Base-by-base conservation (phyloP, 352 stramenopile species). In the Halophytophthora polymorphica region DNA sequence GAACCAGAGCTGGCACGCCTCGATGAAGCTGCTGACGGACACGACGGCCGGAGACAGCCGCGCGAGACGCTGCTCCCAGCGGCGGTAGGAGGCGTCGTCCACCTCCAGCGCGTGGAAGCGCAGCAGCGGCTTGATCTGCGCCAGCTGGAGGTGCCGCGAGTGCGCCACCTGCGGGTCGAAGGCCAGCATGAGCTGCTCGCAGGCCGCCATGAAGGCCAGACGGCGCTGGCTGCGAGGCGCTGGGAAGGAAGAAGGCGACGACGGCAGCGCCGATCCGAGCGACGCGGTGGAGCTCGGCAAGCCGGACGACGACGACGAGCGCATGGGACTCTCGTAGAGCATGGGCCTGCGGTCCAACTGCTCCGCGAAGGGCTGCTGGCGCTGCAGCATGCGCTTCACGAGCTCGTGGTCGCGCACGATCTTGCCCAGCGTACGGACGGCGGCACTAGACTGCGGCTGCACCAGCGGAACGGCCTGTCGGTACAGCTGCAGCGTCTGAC, bases 1-100 rank as follows among this genome's bases (percentile, higher is more conserved):
- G 44, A 88, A 86, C 75, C 75, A 88, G 25, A 71, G 59, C 13
- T 48, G 58, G 41, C 77, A 80, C 2, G 61, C 76, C 39, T 83
- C 64, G 21, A 77, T 69, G 19, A 77, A 57, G 3, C 82, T 44
- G 12, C 69, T 72, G 22, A 87, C 52, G 2, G 63, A 66, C 7
- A 63, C 41, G 0, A 55, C 56, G 14, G 44, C 34, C 28, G 33
- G 21, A 39, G 28, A 45, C 42, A 34, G 35, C 8, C 46, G 38
- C 0, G 71, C 45, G 3, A 89, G 22, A 1, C 57, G 63, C 34
- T 91, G 81, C 40, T 91, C 73, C 73, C 75, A 87, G 45, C 64
- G 72, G 21, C 73, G 69, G 58, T 74, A 88, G 10, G 52, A 47
- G 14, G 65, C 52, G 10, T 71, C 58, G 28, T 71, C 56, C 1